Base-by-base conservation (phyloP, 1,284 basidiomycete species). In the Malassezia nana region DNA sequence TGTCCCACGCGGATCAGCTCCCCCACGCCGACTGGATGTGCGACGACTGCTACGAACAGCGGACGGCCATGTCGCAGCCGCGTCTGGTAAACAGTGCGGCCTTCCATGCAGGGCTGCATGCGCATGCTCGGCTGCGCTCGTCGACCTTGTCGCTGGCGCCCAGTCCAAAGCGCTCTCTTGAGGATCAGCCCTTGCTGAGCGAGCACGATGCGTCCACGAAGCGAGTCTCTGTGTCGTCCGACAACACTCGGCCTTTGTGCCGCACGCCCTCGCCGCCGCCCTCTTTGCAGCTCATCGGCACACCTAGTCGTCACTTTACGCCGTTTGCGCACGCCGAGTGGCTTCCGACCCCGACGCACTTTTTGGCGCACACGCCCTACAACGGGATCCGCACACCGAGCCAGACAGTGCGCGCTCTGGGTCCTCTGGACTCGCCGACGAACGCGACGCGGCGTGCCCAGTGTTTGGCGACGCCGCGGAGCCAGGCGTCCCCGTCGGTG, bases 41-140 rank as follows among this genome's bases (percentile, higher is more conserved):
- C 33, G 54, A 56, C 44, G 54, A 56, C 46, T 56, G 54, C 49
- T 56, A 51, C 48, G 47, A 56, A 12, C 28, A 25, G 10, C 10
- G 18, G 13, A 31, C 40, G 1, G 41, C 33, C 31, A 26, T 54
- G 9, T 22, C 46, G 25, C 46, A 48, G 20, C 16, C 35, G 33
- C 46, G 38, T 2, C 10, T 35, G 24, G n/a, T 35, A 15, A 15
- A 15, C 12, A 10, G 10, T 10, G 20, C 33, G 5, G 29, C 24
- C 25, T 15, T 4, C 13, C 28, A 48, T 33, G 5, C 16, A 7
- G 31, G 46, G 26, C 26, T 40, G 15, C 41, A 35, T 26, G 32
- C 46, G 18, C 40, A 49, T 31, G 41, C 33, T 6, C 28, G n/a
- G 43, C 43, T 31, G 31, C 29, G 20, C 31, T 28, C 46, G 13